Percentiles rank a stretch among this genome's conserved stretches.
Conservation (phyloP, 2,329 filamentous ascomycete species). For the Phaeoacremonium minimum region DNA sequence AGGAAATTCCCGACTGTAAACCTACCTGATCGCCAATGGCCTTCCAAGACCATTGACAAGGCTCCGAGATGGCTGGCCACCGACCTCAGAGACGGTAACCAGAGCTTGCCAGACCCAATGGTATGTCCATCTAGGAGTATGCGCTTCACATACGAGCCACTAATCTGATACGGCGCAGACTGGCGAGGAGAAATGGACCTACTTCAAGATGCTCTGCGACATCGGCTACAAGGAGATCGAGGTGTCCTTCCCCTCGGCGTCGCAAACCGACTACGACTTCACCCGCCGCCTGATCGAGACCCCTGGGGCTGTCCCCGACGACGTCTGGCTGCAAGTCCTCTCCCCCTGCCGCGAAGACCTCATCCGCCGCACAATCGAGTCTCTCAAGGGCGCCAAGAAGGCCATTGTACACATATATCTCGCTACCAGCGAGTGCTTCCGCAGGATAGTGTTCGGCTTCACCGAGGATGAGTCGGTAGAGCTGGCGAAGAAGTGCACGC, state of each 20-base stretch:
- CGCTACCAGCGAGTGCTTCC: slow-evolving; percentile 94
- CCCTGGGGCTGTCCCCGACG: slow-evolving; percentile 76
- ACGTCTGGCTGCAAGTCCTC: slow-evolving; percentile 88
- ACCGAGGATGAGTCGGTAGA: slow-evolving; percentile 76
- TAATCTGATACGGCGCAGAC: no score
- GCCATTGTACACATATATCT: slow-evolving; percentile 95
- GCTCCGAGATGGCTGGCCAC: slow-evolving; percentile 88
- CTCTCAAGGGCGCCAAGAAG: slow-evolving; percentile 84
- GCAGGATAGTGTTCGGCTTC: slow-evolving; percentile 84
- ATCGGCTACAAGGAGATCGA: slow-evolving; percentile 98
- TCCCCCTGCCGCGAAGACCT: slow-evolving; percentile 89
- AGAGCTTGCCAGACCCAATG: slow-evolving; percentile 91
- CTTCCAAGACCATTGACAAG: slow-evolving; percentile 75
- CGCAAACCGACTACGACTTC: slow-evolving; percentile 94
- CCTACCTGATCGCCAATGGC: slow-evolving; percentile 76
- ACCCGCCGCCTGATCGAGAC: slow-evolving; percentile 83
- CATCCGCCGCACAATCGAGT: slow-evolving; percentile 84
- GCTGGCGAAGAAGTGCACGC: slow-evolving; percentile 79
- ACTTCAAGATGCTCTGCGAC: slow-evolving; percentile 90
- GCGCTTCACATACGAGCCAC: no score
- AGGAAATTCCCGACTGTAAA: slow-evolving; percentile 63
- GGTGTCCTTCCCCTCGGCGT: slow-evolving; percentile 91
- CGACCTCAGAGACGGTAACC: slow-evolving; percentile 88
- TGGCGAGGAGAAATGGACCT: slow-evolving; percentile 89
- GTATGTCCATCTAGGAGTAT: slow-evolving; percentile 45